These are phyloP conservation scores for Iberis pinnata DNA, from an alignment of 345 rosid species.

Conservation along the genomic window DNA sequence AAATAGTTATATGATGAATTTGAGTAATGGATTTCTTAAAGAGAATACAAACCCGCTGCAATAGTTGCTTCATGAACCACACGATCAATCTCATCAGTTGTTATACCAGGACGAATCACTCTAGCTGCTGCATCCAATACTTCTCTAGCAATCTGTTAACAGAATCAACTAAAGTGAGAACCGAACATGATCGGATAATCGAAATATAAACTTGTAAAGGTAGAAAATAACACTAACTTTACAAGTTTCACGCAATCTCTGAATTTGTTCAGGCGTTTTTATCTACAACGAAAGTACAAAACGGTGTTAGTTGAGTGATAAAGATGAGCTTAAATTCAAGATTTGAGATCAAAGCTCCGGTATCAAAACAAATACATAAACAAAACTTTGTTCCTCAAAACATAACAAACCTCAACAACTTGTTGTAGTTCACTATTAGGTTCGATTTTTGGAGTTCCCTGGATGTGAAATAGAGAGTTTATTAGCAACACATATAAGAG, in stretches of 20 bases:
- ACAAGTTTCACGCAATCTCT: conserved; percentile 85
- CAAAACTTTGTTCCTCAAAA: not conserved
- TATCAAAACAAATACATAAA: conserved; percentile 3
- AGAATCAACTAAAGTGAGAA: conserved; percentile 9
- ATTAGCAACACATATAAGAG: not conserved
- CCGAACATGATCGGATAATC: not conserved
- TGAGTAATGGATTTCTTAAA: not conserved
- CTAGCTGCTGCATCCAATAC: conserved; percentile 90
- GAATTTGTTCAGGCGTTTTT: conserved; percentile 77
- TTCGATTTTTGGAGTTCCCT: conserved; percentile 87
- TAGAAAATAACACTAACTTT: conserved; percentile 50
- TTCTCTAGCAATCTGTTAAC: conserved; percentile 66
- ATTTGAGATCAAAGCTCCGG: not conserved
- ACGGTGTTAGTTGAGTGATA: conserved; percentile 5
- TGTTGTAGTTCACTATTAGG: conserved; percentile 82
- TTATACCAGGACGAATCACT: conserved; percentile 69
- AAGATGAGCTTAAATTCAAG: not conserved
- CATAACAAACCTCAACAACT: conserved; percentile 62
- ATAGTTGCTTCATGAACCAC: conserved; percentile 88
- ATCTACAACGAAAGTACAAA: conserved; percentile 43
- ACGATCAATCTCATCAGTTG: conserved; percentile 92
- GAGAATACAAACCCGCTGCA: conserved; percentile 52
- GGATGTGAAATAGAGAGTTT: conserved; percentile 7
- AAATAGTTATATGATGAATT: not conserved
- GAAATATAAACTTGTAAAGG: not conserved